These are phyloP conservation scores for apple (Malus domestica) DNA, from an alignment of 306 rosid genomes.

Conservation along the genomic window DNA sequence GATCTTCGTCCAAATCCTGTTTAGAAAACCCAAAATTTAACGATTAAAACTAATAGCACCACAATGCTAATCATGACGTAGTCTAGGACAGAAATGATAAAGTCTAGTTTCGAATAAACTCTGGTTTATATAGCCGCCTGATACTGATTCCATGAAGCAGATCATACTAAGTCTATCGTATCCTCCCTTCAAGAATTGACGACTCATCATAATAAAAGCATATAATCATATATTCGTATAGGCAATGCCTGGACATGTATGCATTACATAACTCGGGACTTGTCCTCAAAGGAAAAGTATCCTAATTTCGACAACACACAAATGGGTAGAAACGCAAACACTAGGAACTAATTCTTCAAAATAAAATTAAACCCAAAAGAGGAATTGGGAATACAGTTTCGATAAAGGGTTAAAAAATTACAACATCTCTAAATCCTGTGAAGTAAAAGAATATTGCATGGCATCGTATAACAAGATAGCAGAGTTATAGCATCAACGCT, in stretches of 20 bases:
- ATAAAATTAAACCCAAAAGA: not conserved
- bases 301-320: not conserved
- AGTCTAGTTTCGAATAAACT: not conserved
- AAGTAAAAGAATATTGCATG: not conserved
- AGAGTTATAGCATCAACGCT: not conserved
- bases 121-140: no score
- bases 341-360: not conserved
- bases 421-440: not conserved
- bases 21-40: no score
- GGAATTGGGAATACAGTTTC: not conserved
- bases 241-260: not conserved
- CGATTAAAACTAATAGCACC: not conserved
- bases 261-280: not conserved
- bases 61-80: not conserved
- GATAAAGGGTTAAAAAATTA: not conserved
- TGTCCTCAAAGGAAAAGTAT: not conserved
- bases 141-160: not conserved
- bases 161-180: not conserved
- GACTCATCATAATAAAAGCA: not conserved
- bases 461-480: constrained; percentile 3
- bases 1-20: not conserved
- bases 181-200: no score
- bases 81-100: not conserved
- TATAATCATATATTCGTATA: not conserved
- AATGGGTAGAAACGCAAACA: not conserved